Evolutionary conservation across 2,329 filamentous ascomycete genomes (phyloP).

Genomic region (Cladosporium cucumerinum): DNA sequence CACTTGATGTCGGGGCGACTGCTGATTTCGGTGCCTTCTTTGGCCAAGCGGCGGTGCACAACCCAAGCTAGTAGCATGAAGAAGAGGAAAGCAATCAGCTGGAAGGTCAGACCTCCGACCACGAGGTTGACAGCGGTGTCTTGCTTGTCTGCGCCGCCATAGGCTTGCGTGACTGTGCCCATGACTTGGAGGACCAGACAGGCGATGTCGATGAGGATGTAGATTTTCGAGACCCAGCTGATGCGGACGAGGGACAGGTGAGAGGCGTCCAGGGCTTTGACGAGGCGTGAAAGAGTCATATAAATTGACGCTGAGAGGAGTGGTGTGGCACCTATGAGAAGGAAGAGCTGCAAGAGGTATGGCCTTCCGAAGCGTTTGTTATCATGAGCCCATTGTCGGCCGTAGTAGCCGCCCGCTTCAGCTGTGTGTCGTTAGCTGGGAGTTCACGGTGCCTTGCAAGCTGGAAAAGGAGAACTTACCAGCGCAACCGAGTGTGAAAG

Average conservation of each 20-base stretch:
- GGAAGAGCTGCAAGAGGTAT: conserved; percentile 42
- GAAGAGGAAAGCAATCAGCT: conserved; percentile 8
- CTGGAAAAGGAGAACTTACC: conserved; percentile 27
- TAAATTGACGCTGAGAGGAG: conserved; percentile 48
- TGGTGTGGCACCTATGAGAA: conserved; percentile 44
- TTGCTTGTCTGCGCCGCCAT: not conserved
- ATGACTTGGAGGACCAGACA: conserved; percentile 52
- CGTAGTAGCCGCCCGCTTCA: conserved; percentile 42
- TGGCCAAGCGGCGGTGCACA: not conserved
- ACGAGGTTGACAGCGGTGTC: not conserved
- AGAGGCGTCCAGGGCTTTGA: conserved; percentile 25
- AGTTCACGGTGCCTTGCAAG: not conserved
- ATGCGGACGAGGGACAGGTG: conserved; percentile 41
- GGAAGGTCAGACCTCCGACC: conserved; percentile 1
- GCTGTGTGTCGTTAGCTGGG: conserved; percentile 26
- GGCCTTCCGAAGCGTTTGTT: conserved; percentile 37
- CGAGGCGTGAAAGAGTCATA: conserved; percentile 44
- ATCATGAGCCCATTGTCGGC: conserved; percentile 39
- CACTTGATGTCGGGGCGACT: not conserved
- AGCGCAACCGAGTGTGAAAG: conserved; percentile 37
- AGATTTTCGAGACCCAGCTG: conserved; percentile 52
- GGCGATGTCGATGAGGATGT: conserved; percentile 54
- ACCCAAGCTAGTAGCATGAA: conserved; percentile 5
- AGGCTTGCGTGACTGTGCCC: conserved; percentile 36
- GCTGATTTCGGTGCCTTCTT: not conserved